Conservation (phyloP, 1,284 basidiomycete species). For the Ustilago trichophora region DNA sequence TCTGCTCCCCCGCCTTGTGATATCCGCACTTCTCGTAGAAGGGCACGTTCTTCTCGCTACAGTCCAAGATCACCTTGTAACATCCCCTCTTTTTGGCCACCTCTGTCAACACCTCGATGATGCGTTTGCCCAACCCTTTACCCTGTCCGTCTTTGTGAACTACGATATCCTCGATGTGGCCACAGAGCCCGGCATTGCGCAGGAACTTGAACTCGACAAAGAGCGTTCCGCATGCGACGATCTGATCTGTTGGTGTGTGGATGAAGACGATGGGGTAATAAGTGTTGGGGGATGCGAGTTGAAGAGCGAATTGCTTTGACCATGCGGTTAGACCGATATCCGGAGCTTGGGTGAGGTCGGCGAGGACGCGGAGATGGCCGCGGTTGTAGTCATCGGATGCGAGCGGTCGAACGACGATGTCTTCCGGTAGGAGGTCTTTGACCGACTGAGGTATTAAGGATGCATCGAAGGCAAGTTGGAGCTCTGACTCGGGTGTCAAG, state of each 20-base stretch:
- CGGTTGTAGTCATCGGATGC: slow-evolving; percentile 83
- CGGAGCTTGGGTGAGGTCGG: slow-evolving; percentile 80
- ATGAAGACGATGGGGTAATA: slow-evolving; percentile 89
- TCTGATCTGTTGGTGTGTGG: slow-evolving; percentile 76
- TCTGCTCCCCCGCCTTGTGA: slow-evolving; percentile 62
- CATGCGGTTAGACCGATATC: slow-evolving; percentile 76
- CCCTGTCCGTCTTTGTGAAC: slow-evolving; percentile 88
- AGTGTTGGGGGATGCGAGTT: slow-evolving; percentile 32
- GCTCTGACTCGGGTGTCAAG: slow-evolving; percentile 76
- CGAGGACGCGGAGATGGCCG: slow-evolving; percentile 83
- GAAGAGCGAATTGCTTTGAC: slow-evolving; percentile 48
- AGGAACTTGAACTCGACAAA: slow-evolving; percentile 94
- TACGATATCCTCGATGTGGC: slow-evolving; percentile 97
- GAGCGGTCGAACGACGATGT: slow-evolving; percentile 81
- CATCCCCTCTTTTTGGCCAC: slow-evolving; percentile 79
- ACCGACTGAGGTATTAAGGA: slow-evolving; percentile 75
- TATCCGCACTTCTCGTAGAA: slow-evolving; percentile 95
- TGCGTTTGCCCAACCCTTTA: slow-evolving; percentile 83
- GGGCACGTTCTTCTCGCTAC: slow-evolving; percentile 87
- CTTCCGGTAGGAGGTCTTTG: slow-evolving; percentile 71
- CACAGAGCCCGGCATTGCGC: slow-evolving; percentile 79
- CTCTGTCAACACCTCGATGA: slow-evolving; percentile 82
- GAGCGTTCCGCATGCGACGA: slow-evolving; percentile 85
- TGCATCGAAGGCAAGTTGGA: slow-evolving; percentile 79
- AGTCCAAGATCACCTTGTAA: slow-evolving; percentile 97